Evolutionary conservation across 1,139 yeast genomes (phyloP), one percentile per base, ranked within the genome.

Genomic region (Yamadazyma pseudoaaseri): DNA sequence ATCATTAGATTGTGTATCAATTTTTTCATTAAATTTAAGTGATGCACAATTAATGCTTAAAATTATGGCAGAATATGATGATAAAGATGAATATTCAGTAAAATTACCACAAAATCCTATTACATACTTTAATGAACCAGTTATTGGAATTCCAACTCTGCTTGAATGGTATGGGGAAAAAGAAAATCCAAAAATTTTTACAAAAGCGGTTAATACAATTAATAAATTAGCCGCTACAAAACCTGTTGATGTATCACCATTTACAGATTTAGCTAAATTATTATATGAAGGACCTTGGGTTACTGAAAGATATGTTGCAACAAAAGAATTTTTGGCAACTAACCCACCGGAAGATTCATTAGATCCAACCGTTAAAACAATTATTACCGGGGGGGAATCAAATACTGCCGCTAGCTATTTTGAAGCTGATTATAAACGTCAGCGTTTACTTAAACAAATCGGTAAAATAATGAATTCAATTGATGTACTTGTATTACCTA

Each of bases 241-340:
- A 11, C 25, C 25, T 6, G 59, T 81, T 26, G 89, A 86, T 59
- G 87, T 90, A 52, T 62, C 80, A 9, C 84, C 89, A 8, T 70
- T 92, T 31, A 65, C 85, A 42, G 85, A 83, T 30, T 71, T 92
- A 41, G 98, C 97, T n/a, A 76, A 76, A 46, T 83, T 92, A 53
- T 73, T 92, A 28, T 92, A 92, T 58, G 97, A 90, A 51, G 98
- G 98, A 37, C 86, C 97, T n/a, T 92, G 98, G 98, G 97, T 92
- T 8, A 86, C 95, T 17, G 98, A 92, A 65, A 77, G 98, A 47
- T 89, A 80, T 62, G 78, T 87, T 42, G 96, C 96, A 13, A 76
- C 80, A 26, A 76, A 78, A 47, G 86, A 82, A 26, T 86, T 89
- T 52, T 70, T 86, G 37, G 73, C 70, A n/a, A 65, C 86, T 13